Base-by-base conservation (phyloP, 83 land plant species). In the Diphasiastrum complanatum region DNA sequence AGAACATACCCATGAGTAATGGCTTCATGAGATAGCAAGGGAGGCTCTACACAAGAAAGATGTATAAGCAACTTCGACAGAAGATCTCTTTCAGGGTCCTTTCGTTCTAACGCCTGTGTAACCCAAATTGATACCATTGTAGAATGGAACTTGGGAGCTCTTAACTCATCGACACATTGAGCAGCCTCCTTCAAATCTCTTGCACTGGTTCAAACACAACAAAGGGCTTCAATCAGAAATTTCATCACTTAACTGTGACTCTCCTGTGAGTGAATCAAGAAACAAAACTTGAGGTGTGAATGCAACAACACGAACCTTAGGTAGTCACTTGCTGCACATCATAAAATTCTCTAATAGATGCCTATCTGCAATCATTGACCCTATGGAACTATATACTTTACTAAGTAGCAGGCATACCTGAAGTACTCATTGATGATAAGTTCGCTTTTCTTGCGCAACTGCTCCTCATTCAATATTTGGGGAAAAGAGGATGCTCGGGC, bases 81-180 rank as follows among this genome's bases (percentile, higher is more conserved):
- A 18, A 80, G 73, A 50, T 82, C 86, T 50, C 93, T 71, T 38
- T 95, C 83, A 48, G 65, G 48, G 50, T 84, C 87, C 52, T 84
- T 90, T 64, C 85, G 74, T 27, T 89, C 99, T 58, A 95, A 84
- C 16, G 87, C 81, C 51, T 85, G 86, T 27, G 67, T 60, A 3
- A 86, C 75, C 99, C 99, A 95, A 4, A 72, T 57, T 0, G 77
- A 79, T 6, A 95, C 70, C 85, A 95, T 78, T 0, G 70, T 65
- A 12, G 96, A 74, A 54, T 89, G 77, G 59, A 77, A 90, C 51
- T 67, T 48, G 2, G 93, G 85, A 2, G 92, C 65, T 31, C 77
- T 82, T 68, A 95, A 51, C 3, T 95, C 99, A 37, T 80, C 78
- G 19, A 95, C 78, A 64, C 99, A 95, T 32, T 75, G 46, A 25